Base-by-base conservation (phyloP, 306 rosid species). In the Echinosophora koreensis region DNA sequence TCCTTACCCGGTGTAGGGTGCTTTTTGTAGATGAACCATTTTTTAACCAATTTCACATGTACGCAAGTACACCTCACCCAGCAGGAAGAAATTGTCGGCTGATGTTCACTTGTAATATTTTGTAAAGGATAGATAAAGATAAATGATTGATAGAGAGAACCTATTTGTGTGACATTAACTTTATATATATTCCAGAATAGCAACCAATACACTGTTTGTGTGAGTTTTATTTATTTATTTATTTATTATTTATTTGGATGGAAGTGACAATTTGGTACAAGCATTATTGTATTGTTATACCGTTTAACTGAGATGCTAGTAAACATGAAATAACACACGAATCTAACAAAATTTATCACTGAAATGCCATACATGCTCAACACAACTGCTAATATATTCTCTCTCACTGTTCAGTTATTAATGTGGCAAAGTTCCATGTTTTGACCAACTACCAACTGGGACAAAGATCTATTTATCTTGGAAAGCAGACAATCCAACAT, bases 41-140 rank as follows among this genome's bases (percentile, higher is more conserved):
- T 64, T 49, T 56, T 60, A 38, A 65, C 65, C 62, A 64, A 61
- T 50, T 76, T 64, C 84, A 65, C 82, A 49, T 84, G 86, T 80
- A 81, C 51, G 71, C 38, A 30, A 30, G 32, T 30, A 1, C 32
- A 3, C 32, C 32, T 30, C 32, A 30, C 32, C 22, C 22, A 22
- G 22, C 22, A 22, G 22, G 22, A 22, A 22, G 1, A 22, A 22
- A 22, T 22, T 22, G 22, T 22, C 1, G 22, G 32, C 2, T 30
- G 32, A 2, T 30, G 32, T 2, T 30, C 32, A 30, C 60, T 60
- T 83, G 81, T 84, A 88, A 66, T 77, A 75, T 79, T 55, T 70
- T 86, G 85, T 83, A 72, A 61, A 83, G 82, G 77, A 82, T 66
- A 42, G 77, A 54, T 10, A 5, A 56, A 41, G 69, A 63, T 56